phyloP scores from a whole-genome alignment of 257 asterid species.

The Nicotiana sylvestris region DNA sequence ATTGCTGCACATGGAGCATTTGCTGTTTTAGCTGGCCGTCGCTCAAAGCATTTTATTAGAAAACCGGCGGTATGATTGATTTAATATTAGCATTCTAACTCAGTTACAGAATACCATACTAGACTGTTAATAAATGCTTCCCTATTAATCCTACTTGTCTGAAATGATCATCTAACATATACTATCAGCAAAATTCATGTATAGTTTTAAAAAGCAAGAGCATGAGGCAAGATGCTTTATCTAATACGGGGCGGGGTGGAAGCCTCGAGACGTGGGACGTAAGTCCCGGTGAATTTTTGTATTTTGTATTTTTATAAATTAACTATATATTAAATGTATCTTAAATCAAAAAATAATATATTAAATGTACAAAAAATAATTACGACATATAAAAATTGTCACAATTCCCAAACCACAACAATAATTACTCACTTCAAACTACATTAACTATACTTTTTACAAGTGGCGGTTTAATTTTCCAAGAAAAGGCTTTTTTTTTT shows the following conservation, averaged over 20 bases:
- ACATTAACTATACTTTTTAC: not conserved
- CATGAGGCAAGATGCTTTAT: not conserved
- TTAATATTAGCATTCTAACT: not conserved
- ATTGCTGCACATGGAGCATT: slow-evolving; percentile 57
- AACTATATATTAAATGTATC: too few species aligned
- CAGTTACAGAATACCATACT: not conserved
- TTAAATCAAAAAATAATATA: not conserved
- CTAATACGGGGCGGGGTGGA: not conserved
- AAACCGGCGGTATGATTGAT: slow-evolving; percentile 58
- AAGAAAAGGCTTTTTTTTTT: not conserved
- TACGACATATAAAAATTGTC: not conserved
- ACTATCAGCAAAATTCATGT: not conserved
- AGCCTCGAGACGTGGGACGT: not conserved
- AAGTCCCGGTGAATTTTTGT: not conserved
- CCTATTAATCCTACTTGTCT: not conserved
- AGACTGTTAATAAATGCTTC: not conserved
- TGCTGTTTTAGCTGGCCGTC: slow-evolving; percentile 58
- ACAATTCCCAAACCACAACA: not conserved
- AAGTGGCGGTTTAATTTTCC: not conserved
- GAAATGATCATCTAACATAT: not conserved
- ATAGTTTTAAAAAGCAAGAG: not conserved
- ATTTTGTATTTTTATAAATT: not conserved
- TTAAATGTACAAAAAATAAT: not conserved
- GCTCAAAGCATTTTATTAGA: slow-evolving; percentile 49
- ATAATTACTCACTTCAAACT: not conserved